A percentile compares a stretch with the other conserved stretches of the same genome.
phyloP scores from a whole-genome alignment of 768 basidiomycete species.

The Tricholoma terreum region DNA sequence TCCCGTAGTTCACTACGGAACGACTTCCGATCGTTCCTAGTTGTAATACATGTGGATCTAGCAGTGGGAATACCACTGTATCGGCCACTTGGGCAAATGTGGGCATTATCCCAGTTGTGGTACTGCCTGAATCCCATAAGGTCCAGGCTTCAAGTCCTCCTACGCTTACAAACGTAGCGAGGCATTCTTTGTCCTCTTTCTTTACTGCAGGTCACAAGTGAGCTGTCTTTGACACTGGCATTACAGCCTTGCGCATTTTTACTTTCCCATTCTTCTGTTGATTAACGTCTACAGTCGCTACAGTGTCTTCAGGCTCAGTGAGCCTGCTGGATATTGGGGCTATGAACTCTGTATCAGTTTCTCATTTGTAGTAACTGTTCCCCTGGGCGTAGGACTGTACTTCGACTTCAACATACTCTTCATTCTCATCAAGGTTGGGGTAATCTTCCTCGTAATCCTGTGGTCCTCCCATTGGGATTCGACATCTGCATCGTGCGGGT shows the following conservation, averaged over 20 bases:
- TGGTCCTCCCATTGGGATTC: no score
- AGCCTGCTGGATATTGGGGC: no score
- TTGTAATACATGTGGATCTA: constrained; percentile 21
- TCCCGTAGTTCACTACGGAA: constrained; percentile 26
- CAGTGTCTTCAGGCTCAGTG: no score
- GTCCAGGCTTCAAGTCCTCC: constrained; percentile 14
- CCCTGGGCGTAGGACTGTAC: no score
- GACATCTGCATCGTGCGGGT: no score
- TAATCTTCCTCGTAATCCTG: no score
- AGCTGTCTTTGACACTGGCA: background rate
- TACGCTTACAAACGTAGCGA: constrained; percentile 6
- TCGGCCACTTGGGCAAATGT: constrained; percentile 7
- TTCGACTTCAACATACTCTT: no score
- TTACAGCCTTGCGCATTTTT: background rate
- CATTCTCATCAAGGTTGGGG: no score
- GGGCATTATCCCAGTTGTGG: constrained; percentile 15
- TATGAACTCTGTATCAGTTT: no score
- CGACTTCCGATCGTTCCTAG: constrained; percentile 30
- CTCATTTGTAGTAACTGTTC: no score
- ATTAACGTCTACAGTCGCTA: no score
- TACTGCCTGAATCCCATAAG: constrained; percentile 23
- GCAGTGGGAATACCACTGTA: constrained; percentile 9
- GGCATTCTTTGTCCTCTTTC: background rate
- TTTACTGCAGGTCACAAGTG: background rate
- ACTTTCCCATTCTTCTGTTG: no score